phyloP scores from a whole-genome alignment of 345 rosid genomes.

The Atalantia buxifolia region DNA sequence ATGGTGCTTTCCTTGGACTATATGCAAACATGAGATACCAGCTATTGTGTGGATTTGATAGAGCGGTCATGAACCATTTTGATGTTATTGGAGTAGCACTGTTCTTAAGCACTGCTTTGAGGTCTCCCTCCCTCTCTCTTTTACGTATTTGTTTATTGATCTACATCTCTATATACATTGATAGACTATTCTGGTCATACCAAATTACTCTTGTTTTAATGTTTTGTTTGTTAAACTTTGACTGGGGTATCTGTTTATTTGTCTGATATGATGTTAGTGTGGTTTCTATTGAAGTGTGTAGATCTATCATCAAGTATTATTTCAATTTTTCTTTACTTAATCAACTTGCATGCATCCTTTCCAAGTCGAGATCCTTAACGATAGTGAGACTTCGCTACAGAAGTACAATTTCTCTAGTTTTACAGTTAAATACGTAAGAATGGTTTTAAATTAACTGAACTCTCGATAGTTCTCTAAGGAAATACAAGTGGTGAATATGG shows the following conservation, averaged over 20 bases:
- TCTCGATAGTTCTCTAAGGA: neutral
- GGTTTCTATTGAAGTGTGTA: neutral
- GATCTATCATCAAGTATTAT: neutral
- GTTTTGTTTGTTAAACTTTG: neutral
- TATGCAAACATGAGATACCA: conserved; percentile 87
- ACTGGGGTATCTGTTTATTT: neutral
- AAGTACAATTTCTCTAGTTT: neutral
- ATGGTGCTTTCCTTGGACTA: conserved; percentile 92
- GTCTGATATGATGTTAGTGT: neutral
- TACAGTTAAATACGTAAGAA: neutral
- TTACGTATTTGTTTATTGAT: neutral
- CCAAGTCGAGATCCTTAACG: neutral
- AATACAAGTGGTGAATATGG: neutral
- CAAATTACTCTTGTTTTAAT: neutral
- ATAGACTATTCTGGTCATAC: neutral
- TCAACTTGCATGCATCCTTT: neutral
- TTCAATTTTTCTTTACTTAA: neutral
- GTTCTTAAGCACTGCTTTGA: conserved; percentile 77
- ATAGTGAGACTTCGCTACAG: neutral
- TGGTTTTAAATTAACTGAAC: too few relatives aligned
- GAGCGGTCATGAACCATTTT: conserved; percentile 65
- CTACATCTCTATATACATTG: neutral
- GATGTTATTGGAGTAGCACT: conserved; percentile 96
- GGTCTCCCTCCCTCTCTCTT: conserved; percentile 39
- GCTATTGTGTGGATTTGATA: conserved; percentile 76